A percentile compares a stretch with the other conserved stretches of the same genome.
Evolutionary conservation across 164 flowering plant species (phyloP).

Genomic region (Akebia trifoliata): DNA sequence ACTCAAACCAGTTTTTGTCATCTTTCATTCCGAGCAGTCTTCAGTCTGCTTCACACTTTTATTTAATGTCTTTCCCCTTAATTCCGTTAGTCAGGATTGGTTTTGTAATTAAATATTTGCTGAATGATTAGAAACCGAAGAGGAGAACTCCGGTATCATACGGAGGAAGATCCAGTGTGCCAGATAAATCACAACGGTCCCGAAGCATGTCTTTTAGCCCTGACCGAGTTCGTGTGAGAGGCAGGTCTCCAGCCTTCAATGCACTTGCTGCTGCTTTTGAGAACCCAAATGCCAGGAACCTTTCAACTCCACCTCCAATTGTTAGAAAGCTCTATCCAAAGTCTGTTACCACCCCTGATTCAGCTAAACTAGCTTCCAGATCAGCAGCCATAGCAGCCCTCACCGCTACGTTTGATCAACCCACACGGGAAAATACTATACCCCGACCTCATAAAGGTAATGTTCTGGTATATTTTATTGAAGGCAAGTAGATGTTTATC

Average conservation of each 20-base stretch:
- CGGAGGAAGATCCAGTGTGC: constrained; percentile 85
- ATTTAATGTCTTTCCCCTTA: too few relatives aligned
- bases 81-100: too few relatives aligned
- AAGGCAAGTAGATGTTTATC: too few relatives aligned
- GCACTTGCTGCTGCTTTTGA: constrained; percentile 93
- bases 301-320: constrained; percentile 93
- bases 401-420: constrained; percentile 55
- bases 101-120: constrained; percentile 8
- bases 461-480: constrained; percentile 4
- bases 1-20: too few relatives aligned
- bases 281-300: constrained; percentile 74
- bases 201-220: constrained; percentile 98
- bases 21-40: too few relatives aligned
- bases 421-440: constrained; percentile 36
- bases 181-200: constrained; percentile 92
- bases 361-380: constrained; percentile 49
- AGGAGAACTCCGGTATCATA: constrained; percentile 73
- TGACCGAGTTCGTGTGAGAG: constrained; percentile 96
- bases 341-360: constrained; percentile 72
- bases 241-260: constrained; percentile 95
- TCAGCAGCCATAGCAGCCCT: constrained; percentile 76
- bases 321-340: constrained; percentile 87
- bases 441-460: constrained; percentile 70
- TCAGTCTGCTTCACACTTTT: too few relatives aligned
- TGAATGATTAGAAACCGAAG: constrained; percentile 79